Evolutionary conservation across 306 rosid species (phyloP).

Genomic region (Adenanthera pavonina): DNA sequence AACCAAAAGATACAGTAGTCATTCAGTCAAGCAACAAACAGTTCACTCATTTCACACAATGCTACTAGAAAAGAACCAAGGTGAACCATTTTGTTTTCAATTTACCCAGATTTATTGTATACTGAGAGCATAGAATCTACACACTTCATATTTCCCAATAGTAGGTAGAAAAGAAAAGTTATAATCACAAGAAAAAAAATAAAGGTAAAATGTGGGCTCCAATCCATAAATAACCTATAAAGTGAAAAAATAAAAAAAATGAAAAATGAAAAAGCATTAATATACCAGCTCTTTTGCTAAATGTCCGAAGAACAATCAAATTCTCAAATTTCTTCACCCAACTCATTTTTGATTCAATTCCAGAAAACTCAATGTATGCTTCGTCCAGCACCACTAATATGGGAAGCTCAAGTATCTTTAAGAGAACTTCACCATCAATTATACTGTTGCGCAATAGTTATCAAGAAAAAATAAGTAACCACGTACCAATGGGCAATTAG

Average conservation of each 20-base stretch:
- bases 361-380: slow-evolving; percentile 93
- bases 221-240: not conserved
- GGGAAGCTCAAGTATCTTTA: slow-evolving; percentile 90
- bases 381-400: slow-evolving; percentile 91
- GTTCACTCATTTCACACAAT: not conserved
- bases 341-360: slow-evolving; percentile 66
- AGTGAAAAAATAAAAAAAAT: too few relatives aligned
- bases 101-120: too few relatives aligned
- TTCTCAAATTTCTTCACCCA: slow-evolving; percentile 96
- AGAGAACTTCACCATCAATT: slow-evolving; percentile 77
- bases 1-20: not conserved
- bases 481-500: not conserved
- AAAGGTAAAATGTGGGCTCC: not conserved
- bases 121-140: not conserved
- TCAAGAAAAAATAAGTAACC: slow-evolving; percentile 20
- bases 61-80: slow-evolving; percentile 2
- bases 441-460: slow-evolving; percentile 58
- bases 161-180: not conserved
- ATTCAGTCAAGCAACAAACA: not conserved
- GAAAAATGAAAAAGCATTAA: not conserved
- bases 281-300: slow-evolving; percentile 98
- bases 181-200: not conserved
- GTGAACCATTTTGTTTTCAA: slow-evolving; percentile 7
- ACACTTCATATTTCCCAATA: not conserved
- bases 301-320: slow-evolving; percentile 92